Conservation (phyloP, 1,284 basidiomycete genomes). For the Microbotryomycetes sp. region DNA sequence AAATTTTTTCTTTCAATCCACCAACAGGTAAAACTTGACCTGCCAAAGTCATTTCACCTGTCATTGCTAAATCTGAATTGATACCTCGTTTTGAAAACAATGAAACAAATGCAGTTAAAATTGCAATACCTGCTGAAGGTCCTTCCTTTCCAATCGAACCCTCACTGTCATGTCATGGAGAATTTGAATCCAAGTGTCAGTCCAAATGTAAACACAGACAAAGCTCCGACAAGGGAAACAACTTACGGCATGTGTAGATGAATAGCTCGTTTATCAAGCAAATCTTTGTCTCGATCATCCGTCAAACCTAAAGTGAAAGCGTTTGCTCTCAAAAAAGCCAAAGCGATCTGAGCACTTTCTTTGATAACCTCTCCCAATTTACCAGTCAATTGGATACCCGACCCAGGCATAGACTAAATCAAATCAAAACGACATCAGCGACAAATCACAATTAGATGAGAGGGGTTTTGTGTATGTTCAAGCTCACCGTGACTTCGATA, state of each 20-base stretch:
- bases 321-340: conserved; percentile 89
- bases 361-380: conserved; percentile 97
- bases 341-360: conserved; percentile 87
- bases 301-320: conserved; percentile 84
- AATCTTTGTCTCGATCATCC: conserved; percentile 55
- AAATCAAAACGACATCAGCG: conserved; percentile 11
- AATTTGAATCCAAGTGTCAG: background rate
- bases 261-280: conserved; percentile 70
- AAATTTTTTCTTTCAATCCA: conserved; percentile 89
- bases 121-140: conserved; percentile 89
- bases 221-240: background rate
- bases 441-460: background rate
- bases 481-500: conserved; percentile 78
- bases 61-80: conserved; percentile 87
- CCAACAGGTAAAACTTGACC: conserved; percentile 90
- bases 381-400: conserved; percentile 87
- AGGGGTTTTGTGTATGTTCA: background rate
- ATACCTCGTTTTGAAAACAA: conserved; percentile 78
- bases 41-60: conserved; percentile 85
- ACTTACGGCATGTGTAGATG: conserved; percentile 80
- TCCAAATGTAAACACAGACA: background rate
- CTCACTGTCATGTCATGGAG: conserved; percentile 46
- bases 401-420: conserved; percentile 77
- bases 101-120: conserved; percentile 83
- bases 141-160: conserved; percentile 97